Base-by-base conservation (phyloP, 2,329 filamentous ascomycete species). In the Venturia asperata region DNA sequence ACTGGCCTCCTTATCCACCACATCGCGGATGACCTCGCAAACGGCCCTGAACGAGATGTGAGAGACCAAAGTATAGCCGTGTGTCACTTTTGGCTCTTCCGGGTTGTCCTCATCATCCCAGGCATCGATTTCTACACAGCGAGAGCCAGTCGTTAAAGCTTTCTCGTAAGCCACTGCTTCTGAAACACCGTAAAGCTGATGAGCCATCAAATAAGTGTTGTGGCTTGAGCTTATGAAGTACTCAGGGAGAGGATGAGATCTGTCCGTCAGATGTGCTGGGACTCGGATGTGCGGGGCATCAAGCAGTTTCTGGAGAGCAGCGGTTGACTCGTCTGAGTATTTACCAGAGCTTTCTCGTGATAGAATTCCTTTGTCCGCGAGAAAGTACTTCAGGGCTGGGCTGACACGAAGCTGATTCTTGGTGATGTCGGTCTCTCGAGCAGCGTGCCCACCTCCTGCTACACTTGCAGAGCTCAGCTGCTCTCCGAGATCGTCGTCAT, bases 171-270 rank as follows among this genome's bases (percentile, higher is more conserved):
- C 86, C 64, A 92, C 86, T 0, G 88, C 85, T 37, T 88, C 91
- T 66, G 90, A 88, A 66, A 86, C 85, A 56, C 91, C 91, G 67
- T 85, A 87, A 47, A 94, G 81, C 76, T 97, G 93, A 71, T 96
- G 92, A 1, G 92, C 92, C 1, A 87, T 87, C 56, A 96, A 80
- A 74, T 96, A 97, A 0, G 92, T 97, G 74, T 97, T 97, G 79
- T 97, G 92, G 72, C 91, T 96, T 70, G 91, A 95, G 68, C 88
- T 96, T 74, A 97, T 92, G 75, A 91, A 97, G 78, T 97, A 97
- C 74, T 95, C 91, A 60, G 88, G 90, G 66, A 96, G 81, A 5
- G 91, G 89, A 63, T 83, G 84, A 0, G 82, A 83, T 41, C 86
- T 74, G 71, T 92, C 84, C 10, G 81, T 80, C 15, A 87, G 73